phyloP scores from a whole-genome alignment of 2,329 filamentous ascomycete genomes.

The Chalaropsis thielavioides region DNA sequence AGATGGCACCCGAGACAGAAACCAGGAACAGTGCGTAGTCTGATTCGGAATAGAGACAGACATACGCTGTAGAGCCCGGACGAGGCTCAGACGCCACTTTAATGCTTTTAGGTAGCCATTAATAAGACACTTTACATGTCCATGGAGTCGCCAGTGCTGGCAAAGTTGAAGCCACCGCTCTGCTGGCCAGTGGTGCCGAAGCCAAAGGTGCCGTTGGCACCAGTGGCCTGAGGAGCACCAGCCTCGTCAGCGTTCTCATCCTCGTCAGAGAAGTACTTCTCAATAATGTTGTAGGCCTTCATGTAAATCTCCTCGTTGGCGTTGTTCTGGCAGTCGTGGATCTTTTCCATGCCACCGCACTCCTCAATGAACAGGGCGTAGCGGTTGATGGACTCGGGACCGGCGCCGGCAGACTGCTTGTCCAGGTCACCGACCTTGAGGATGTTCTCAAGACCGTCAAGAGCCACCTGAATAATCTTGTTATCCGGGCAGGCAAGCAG shows the following conservation, averaged over 20 bases:
- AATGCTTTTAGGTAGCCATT: neutral
- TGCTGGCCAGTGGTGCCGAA: slow-evolving; percentile 57
- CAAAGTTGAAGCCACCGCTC: slow-evolving; percentile 86
- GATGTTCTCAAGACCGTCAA: slow-evolving; percentile 97
- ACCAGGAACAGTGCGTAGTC: neutral
- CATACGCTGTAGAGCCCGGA: neutral
- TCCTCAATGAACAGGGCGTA: slow-evolving; percentile 98
- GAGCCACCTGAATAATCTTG: slow-evolving; percentile 98
- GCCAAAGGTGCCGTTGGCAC: slow-evolving; percentile 59
- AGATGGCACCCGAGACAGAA: neutral
- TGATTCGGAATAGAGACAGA: neutral
- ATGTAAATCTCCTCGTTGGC: slow-evolving; percentile 99
- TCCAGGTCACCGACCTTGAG: slow-evolving; percentile 98
- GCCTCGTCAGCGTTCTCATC: slow-evolving; percentile 77
- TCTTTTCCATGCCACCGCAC: slow-evolving; percentile 99
- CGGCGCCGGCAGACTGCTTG: slow-evolving; percentile 71
- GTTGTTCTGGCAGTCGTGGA: slow-evolving; percentile 99
- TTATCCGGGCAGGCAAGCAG: slow-evolving; percentile 93
- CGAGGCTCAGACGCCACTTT: neutral
- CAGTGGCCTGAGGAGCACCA: slow-evolving; percentile 53
- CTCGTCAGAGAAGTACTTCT: slow-evolving; percentile 99
- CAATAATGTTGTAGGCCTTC: slow-evolving; percentile 99
- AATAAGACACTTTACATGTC: slow-evolving; percentile 39
- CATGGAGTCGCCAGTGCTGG: slow-evolving; percentile 52
- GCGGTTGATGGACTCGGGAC: slow-evolving; percentile 72